phyloP scores from a whole-genome alignment of 2,329 filamentous ascomycete genomes.

The Botrytis tulipae region DNA sequence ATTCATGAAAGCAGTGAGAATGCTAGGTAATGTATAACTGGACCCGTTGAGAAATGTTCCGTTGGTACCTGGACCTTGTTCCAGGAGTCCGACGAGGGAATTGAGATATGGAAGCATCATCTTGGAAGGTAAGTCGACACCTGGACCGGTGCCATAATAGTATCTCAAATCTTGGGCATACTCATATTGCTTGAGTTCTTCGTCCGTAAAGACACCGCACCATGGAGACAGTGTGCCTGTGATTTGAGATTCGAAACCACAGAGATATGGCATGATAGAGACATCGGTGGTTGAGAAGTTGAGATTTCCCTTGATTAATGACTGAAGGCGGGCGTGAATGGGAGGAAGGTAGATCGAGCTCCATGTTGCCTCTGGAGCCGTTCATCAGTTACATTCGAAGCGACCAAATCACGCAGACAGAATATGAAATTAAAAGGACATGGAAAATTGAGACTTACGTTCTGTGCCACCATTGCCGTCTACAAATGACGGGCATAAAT shows the following conservation, averaged over 20 bases:
- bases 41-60: constrained; percentile 49
- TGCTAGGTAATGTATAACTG: constrained; percentile 51
- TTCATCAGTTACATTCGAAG: neutral
- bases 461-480: constrained; percentile 52
- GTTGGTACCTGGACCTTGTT: constrained; percentile 49
- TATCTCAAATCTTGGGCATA: constrained; percentile 68
- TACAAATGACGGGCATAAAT: constrained; percentile 58
- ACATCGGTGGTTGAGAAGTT: constrained; percentile 54
- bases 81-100: constrained; percentile 52
- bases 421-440: too few relatives aligned
- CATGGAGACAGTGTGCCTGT: constrained; percentile 59
- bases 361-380: neutral
- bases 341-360: constrained; percentile 15
- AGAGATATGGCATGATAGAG: constrained; percentile 63
- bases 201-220: constrained; percentile 59
- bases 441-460: constrained; percentile 23
- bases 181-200: constrained; percentile 62
- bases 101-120: constrained; percentile 63
- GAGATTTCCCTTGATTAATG: constrained; percentile 46
- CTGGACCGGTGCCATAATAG: constrained; percentile 63
- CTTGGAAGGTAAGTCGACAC: constrained; percentile 51
- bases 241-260: constrained; percentile 69
- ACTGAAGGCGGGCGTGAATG: neutral
- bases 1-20: constrained; percentile 62
- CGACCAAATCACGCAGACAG: neutral